Base-by-base conservation (phyloP, 208 protist species). In the Zelonia costaricensis region DNA sequence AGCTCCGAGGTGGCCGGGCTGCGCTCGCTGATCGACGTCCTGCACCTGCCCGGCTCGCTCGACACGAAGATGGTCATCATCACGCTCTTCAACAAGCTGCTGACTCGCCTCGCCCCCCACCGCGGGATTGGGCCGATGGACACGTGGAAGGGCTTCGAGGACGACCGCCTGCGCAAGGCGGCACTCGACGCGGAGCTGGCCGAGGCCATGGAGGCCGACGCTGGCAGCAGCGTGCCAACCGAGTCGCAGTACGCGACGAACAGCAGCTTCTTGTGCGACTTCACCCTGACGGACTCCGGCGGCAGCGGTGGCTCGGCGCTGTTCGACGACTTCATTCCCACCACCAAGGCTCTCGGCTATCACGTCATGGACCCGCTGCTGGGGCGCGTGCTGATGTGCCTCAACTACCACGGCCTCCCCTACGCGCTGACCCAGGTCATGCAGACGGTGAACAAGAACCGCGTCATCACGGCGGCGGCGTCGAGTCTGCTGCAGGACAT, bases 1-100 rank as follows among this genome's bases (percentile, higher is more conserved):
- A 80, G 69, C 46, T 84, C 79, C 23, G 86, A 96, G 61, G 81
- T 82, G 12, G 91, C 76, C 22, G 78, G 79, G 5, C 67, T 96
- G 45, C 85, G 91, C 45, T 75, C 91, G 1, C 49, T 96, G 23
- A 88, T 91, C 53, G 84, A 96, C 52, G 44, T 96, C 23, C 68
- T 96, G 31, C 80, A 93, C 49, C 78, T 96, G 39, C 91, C 91
- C 23, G 84, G 85, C 23, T 77, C 91, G 33, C 35, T 91, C 13
- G 91, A 96, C 54, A 78, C 83, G 16, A 92, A 92, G 49, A 88
- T 96, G 75, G 74, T 96, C n/a, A 74, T 96, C 54, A 62, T 96
- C 20, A 88, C 80, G 15, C 54, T 96, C 35, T 94, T 93, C 66
- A 92, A 92, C 69, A 85, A 86, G 46, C 55, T 96, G 22, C 62